phyloP scores from a whole-genome alignment of 495 filamentous ascomycete genomes.

The Extremus antarcticus region DNA sequence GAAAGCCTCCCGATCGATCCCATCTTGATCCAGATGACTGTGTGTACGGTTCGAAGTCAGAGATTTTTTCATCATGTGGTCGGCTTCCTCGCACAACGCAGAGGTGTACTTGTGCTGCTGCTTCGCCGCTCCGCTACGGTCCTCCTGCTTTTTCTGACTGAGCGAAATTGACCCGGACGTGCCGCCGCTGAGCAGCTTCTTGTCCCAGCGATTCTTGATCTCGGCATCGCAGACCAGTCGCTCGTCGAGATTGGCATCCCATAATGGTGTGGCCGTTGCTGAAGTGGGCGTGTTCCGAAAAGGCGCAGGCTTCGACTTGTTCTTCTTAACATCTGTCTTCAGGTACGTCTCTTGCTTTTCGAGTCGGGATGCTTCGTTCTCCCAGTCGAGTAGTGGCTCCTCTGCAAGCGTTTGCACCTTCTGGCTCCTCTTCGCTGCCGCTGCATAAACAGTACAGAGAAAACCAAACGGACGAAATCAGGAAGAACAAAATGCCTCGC shows the following conservation, averaged over 20 bases:
- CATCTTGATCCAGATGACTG: background rate
- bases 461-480: too few species aligned
- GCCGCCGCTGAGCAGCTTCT: background rate
- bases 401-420: background rate
- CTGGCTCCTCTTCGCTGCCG: background rate
- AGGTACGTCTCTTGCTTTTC: background rate
- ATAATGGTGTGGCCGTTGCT: background rate
- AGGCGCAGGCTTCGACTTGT: background rate
- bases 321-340: background rate
- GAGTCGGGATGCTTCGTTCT: background rate
- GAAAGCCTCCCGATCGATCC: background rate
- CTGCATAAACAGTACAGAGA: too few species aligned
- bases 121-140: background rate
- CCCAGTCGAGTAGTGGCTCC: background rate
- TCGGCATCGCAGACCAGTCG: background rate
- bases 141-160: slow-evolving; percentile 1
- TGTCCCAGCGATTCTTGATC: background rate
- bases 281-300: background rate
- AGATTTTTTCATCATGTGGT: background rate
- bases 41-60: background rate
- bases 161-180: background rate
- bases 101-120: background rate
- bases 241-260: background rate
- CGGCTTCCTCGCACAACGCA: background rate
- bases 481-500: too few species aligned